Base-by-base conservation (phyloP, 108 stramenopile species). In the Nitzschia inconspicua region DNA sequence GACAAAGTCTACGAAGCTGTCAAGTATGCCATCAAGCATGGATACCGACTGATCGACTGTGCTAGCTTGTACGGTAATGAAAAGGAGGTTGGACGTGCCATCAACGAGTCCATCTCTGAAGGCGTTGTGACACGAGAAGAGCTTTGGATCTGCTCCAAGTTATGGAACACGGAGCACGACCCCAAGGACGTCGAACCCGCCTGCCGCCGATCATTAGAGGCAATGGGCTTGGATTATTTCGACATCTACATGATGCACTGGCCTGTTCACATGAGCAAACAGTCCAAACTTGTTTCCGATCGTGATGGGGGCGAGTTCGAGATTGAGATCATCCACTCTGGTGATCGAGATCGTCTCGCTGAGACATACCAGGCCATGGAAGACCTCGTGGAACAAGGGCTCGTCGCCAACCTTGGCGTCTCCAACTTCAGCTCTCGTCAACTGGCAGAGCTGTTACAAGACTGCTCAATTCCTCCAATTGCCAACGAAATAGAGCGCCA, bases 401-500 rank as follows among this genome's bases (percentile, higher is more conserved):
- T 81, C 29, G 86, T 84, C 29, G 75, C 67, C 25, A 35, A 70
- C 57, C 88, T 95, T 68, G 94, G 94, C 1, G 85, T 95, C 16
- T 86, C 88, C 18, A 95, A 95, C 59, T 91, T 93, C 61, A 77
- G 82, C 20, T 82, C 83, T 8, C 73, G 84, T 31, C 59, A 86
- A 34, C 60, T 95, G n/a, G 80, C 85, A 35, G 91, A 93, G 32
- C 53, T 95, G 40, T 57, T 95, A 58, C 66, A 77, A 42, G 60
- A 79, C 18, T 36, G 37, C 35, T 61, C 61, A 11, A 83, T 93
- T 29, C 72, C 65, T 3, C 94, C 94, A 18, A 75, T 68, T 1
- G 88, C 91, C 30, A 90, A 92, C 48, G 91, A 96, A 73, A 84
- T 93, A 16, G 95, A 96, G 67, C 74, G 84, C 29, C 95, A 96